Percentiles rank a stretch among this genome's conserved stretches.
These are phyloP conservation scores for Raddia distichophylla DNA, from an alignment of 176 grass and related monocot genomes.

Conservation along the genomic window DNA sequence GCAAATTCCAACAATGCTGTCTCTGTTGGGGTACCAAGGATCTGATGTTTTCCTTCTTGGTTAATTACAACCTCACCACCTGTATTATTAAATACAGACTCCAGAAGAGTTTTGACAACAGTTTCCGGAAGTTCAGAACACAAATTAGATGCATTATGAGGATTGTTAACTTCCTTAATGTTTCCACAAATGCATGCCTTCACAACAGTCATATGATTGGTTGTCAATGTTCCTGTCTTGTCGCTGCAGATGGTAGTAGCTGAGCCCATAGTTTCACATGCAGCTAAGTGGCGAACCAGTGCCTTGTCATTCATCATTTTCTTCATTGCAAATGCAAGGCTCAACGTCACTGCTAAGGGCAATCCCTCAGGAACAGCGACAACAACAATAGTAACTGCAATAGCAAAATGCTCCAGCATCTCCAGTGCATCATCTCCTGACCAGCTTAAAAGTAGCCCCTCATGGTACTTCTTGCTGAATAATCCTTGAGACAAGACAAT, in stretches of 20 bases:
- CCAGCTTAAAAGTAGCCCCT: conserved; percentile 59
- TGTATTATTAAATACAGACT: conserved; percentile 97
- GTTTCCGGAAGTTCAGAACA: conserved; percentile 69
- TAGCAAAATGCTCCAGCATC: conserved; percentile 90
- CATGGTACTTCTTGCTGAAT: conserved; percentile 59
- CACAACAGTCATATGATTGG: conserved; percentile 95
- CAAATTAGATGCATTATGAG: conserved; percentile 58
- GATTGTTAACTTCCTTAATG: conserved; percentile 58
- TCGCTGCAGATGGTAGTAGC: conserved; percentile 96
- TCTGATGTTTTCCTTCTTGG: conserved; percentile 67
- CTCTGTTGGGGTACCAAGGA: conserved; percentile 89
- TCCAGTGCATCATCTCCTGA: conserved; percentile 80
- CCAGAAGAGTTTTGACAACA: conserved; percentile 67
- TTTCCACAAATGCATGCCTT: conserved; percentile 85
- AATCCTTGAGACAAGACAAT: conserved; percentile 80
- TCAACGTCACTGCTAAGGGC: conserved; percentile 93
- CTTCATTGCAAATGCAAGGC: conserved; percentile 98
- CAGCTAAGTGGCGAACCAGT: conserved; percentile 83
- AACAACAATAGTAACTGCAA: conserved; percentile 97
- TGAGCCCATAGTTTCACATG: conserved; percentile 99
- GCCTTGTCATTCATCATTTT: conserved; percentile 99
- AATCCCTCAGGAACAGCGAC: conserved; percentile 98
- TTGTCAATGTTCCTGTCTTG: conserved; percentile 94
- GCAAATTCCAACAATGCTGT: conserved; percentile 90
- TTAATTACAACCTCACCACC: conserved; percentile 87